phyloP scores from a whole-genome alignment of 1,284 basidiomycete genomes.

The Nidula niveotomentosa region DNA sequence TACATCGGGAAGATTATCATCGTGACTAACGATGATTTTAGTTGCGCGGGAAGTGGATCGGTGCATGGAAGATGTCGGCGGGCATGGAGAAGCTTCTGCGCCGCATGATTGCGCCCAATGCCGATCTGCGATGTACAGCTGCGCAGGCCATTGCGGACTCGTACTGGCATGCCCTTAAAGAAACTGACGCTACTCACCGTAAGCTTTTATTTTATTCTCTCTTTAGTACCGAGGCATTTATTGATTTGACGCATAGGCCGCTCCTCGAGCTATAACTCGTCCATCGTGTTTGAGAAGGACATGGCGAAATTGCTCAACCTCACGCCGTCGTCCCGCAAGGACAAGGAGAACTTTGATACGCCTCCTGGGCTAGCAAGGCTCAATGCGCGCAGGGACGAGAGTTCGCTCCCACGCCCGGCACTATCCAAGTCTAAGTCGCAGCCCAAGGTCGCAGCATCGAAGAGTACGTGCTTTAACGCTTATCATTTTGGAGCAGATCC shows the following conservation, averaged over 20 bases:
- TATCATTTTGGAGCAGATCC: not conserved
- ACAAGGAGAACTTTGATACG: conserved; percentile 17
- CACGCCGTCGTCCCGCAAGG: conserved; percentile 30
- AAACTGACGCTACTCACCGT: conserved; percentile 30
- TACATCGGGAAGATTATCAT: not conserved
- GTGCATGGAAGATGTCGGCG: conserved; percentile 71
- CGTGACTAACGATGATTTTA: conserved; percentile 16
- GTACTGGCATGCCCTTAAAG: conserved; percentile 54
- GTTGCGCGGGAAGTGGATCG: conserved; percentile 85
- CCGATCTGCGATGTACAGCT: conserved; percentile 69
- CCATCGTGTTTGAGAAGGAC: conserved; percentile 48
- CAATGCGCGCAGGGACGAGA: conserved; percentile 11
- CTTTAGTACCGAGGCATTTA: not conserved
- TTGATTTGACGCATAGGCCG: conserved; percentile 33
- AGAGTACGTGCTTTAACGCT: conserved; percentile 23
- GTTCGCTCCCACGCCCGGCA: conserved; percentile 12
- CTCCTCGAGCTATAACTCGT: conserved; percentile 51
- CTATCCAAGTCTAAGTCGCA: conserved; percentile 41
- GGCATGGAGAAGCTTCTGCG: conserved; percentile 64
- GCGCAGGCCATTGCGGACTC: conserved; percentile 61
- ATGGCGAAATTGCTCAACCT: conserved; percentile 39
- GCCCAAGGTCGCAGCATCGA: conserved; percentile 32
- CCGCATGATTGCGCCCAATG: conserved; percentile 77
- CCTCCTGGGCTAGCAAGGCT: conserved; percentile 28
- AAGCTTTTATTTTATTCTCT: conserved; percentile 10